These are phyloP conservation scores for Periconia macrospinosa DNA, from an alignment of 2,329 filamentous ascomycete genomes.

Conservation along the genomic window DNA sequence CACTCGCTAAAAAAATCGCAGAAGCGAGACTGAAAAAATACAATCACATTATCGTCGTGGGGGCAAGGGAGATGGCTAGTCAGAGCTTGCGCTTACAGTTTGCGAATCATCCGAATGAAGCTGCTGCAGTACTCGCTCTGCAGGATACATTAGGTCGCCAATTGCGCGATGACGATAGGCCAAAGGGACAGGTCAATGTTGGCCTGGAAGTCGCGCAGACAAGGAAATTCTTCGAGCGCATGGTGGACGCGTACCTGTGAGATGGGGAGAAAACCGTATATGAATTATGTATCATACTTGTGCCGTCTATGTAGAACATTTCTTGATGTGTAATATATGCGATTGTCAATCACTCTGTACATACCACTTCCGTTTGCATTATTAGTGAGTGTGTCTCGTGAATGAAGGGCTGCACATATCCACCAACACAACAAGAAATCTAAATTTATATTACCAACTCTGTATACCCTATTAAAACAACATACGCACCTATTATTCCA, in stretches of 20 bases:
- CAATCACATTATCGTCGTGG: slow-evolving; percentile 73
- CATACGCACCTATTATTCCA: not conserved
- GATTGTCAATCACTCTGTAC: not conserved
- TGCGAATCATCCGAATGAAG: slow-evolving; percentile 43
- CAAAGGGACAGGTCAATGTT: slow-evolving; percentile 15
- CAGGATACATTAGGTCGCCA: slow-evolving; percentile 30
- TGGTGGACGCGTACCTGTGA: slow-evolving; percentile 32
- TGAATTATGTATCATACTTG: no score
- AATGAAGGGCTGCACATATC: no score
- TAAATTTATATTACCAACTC: no score
- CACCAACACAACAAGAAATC: no score
- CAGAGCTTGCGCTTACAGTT: slow-evolving; percentile 29
- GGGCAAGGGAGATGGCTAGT: slow-evolving; percentile 44
- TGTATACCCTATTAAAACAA: not conserved
- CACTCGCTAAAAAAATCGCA: slow-evolving; percentile 69
- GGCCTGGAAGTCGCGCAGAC: slow-evolving; percentile 20
- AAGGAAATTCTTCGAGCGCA: slow-evolving; percentile 32
- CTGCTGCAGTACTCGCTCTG: slow-evolving; percentile 31
- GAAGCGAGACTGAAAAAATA: slow-evolving; percentile 75
- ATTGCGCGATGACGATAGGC: slow-evolving; percentile 16
- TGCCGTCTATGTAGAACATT: no score
- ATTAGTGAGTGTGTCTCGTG: no score
- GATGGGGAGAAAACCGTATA: not conserved
- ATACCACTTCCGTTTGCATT: not conserved
- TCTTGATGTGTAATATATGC: not conserved